Evolutionary conservation across 2,329 filamentous ascomycete species (phyloP).

Genomic region (Botrytis pseudocinerea): DNA sequence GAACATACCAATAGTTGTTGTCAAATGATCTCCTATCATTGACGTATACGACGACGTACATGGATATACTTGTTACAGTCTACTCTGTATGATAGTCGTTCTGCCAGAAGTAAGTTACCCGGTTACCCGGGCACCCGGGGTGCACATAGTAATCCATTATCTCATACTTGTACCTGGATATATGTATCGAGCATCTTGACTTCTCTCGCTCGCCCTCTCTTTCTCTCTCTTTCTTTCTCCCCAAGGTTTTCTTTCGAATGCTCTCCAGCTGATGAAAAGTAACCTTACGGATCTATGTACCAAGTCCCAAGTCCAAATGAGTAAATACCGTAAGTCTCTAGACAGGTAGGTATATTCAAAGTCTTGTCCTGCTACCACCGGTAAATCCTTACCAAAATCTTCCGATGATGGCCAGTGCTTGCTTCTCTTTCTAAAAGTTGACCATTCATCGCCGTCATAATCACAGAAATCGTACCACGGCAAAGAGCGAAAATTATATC

Average conservation of each 20-base stretch:
- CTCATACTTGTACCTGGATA: not conserved
- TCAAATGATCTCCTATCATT: not conserved
- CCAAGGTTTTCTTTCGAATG: not conserved
- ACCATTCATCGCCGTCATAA: slow-evolving; percentile 17
- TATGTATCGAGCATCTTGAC: not conserved
- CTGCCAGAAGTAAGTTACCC: not conserved
- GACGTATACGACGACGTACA: not conserved
- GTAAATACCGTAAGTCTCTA: not conserved
- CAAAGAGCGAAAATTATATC: not conserved
- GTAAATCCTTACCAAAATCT: not conserved
- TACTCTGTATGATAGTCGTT: not conserved
- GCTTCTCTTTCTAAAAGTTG: not conserved
- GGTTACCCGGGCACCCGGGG: not conserved
- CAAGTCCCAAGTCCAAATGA: not conserved
- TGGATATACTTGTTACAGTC: not conserved
- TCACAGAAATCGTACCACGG: slow-evolving; percentile 22
- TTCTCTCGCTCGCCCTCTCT: not conserved
- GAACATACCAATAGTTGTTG: not conserved
- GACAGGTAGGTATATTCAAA: not conserved
- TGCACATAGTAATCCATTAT: not conserved
- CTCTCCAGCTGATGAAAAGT: not conserved
- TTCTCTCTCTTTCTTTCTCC: not conserved
- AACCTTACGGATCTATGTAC: not conserved
- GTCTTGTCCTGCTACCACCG: not conserved
- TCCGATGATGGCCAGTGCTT: slow-evolving; percentile 16